Conservation (phyloP, 2,329 filamentous ascomycete species). For the Monilinia fructigena region DNA sequence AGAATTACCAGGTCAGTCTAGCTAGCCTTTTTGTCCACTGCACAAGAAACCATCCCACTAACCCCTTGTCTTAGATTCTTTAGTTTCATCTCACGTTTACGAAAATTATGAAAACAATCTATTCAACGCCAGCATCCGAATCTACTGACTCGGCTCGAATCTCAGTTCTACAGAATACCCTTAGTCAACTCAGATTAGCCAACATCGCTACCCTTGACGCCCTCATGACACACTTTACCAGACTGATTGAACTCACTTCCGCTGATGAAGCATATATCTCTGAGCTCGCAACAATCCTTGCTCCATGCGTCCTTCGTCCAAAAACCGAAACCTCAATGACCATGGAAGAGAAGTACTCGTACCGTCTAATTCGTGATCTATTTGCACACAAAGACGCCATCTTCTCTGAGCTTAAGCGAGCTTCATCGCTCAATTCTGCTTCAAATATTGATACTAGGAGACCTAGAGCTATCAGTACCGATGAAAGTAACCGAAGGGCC, state of each 20-base stretch:
- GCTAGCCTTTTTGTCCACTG: background rate
- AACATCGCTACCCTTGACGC: conserved; percentile 99
- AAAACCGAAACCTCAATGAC: conserved; percentile 85
- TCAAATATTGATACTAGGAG: conserved; percentile 61
- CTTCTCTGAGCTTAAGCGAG: conserved; percentile 93
- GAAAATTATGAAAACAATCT: conserved; percentile 99
- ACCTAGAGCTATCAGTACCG: conserved; percentile 85
- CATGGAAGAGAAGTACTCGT: conserved; percentile 91
- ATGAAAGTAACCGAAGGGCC: conserved; percentile 91
- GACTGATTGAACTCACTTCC: conserved; percentile 92
- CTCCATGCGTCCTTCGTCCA: conserved; percentile 84
- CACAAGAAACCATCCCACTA: conserved; percentile 25
- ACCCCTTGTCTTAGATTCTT: conserved; percentile 65
- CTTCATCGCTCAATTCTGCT: conserved; percentile 68
- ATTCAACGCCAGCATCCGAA: conserved; percentile 77
- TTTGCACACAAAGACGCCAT: conserved; percentile 93
- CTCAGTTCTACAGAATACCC: conserved; percentile 89
- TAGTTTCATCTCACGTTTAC: conserved; percentile 97
- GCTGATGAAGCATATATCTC: conserved; percentile 85
- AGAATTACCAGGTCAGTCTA: conserved; percentile 78
- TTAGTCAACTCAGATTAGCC: conserved; percentile 88
- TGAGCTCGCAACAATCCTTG: conserved; percentile 70
- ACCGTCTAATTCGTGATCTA: conserved; percentile 85
- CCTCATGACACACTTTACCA: conserved; percentile 96
- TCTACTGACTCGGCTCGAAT: conserved; percentile 76